phyloP scores from a whole-genome alignment of 192 early-diverging fungal genomes.

The Podila clonocystis region DNA sequence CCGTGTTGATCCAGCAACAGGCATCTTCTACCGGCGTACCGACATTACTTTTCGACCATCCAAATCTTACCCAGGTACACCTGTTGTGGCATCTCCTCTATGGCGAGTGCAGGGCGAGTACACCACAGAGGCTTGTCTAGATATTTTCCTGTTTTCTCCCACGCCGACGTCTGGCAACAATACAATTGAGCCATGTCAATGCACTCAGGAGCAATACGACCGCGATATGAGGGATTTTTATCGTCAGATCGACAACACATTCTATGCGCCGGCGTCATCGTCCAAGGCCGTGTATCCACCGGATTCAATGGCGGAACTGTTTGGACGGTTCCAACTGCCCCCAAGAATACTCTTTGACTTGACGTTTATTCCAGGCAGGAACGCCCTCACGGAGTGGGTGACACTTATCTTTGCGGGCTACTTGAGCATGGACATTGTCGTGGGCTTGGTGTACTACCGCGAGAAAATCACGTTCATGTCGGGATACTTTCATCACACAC shows the following conservation, averaged over 20 bases:
- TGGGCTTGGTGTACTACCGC: background rate
- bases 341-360: background rate
- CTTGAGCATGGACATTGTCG: background rate
- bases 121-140: background rate
- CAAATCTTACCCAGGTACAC: background rate
- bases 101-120: background rate
- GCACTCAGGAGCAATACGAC: background rate
- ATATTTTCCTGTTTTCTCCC: too few relatives aligned
- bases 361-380: background rate
- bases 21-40: background rate
- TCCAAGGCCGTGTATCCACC: background rate
- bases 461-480: background rate
- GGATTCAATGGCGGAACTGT: background rate
- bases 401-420: background rate
- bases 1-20: background rate
- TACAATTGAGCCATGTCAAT: background rate
- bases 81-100: background rate
- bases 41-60: background rate
- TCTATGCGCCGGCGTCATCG: background rate
- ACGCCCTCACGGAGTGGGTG: background rate
- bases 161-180: background rate
- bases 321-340: background rate
- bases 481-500: background rate
- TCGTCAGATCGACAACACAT: background rate
- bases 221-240: background rate